These are phyloP conservation scores for Acacia concinna DNA, from an alignment of 331 rosid species.

Conservation along the genomic window DNA sequence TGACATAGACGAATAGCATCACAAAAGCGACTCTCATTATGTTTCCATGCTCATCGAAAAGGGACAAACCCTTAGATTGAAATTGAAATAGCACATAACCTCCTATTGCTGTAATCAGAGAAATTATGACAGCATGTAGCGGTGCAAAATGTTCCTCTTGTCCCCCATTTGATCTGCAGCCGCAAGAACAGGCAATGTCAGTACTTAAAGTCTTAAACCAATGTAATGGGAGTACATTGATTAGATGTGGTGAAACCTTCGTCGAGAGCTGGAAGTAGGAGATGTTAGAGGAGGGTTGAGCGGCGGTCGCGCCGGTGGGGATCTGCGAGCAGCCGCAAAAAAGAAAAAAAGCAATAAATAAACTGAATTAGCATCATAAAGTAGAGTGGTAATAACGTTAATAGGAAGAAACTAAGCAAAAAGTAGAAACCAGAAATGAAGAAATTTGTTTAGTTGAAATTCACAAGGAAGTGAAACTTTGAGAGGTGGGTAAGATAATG, in stretches of 20 bases:
- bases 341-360: no score
- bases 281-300: not conserved
- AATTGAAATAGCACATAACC: not conserved
- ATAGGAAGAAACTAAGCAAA: no score
- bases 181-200: no score
- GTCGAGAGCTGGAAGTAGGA: not conserved
- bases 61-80: not conserved
- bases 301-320: not conserved
- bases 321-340: not conserved
- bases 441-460: no score
- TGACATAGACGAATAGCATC: not conserved
- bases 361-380: no score
- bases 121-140: not conserved
- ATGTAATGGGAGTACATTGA: no score
- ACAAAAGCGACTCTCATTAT: not conserved
- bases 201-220: no score
- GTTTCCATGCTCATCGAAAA: not conserved
- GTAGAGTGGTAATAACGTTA: no score
- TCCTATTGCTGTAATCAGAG: not conserved
- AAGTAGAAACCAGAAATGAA: no score
- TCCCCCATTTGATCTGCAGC: not conserved
- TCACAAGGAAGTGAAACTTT: no score
- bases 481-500: not conserved
- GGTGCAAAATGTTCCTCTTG: not conserved
- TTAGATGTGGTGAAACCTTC: not conserved